phyloP scores from a whole-genome alignment of 306 rosid genomes.

The Erythrophleum fordii region DNA sequence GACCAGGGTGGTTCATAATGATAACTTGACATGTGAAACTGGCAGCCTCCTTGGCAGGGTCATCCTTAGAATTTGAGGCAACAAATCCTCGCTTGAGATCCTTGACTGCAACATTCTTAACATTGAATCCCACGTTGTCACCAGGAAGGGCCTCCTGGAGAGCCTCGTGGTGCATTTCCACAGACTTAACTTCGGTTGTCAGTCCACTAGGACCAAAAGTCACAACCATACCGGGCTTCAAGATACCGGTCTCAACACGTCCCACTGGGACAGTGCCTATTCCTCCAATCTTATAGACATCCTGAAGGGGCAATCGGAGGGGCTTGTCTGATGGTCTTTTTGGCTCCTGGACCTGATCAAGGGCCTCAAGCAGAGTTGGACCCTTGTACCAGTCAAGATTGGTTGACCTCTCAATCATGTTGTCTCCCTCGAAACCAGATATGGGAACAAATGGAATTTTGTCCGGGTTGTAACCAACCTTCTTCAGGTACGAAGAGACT shows the following conservation, averaged over 20 bases:
- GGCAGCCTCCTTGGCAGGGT: constrained; percentile 5
- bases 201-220: constrained; percentile 2
- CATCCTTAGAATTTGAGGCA: constrained; percentile 8
- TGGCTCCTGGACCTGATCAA: neutral
- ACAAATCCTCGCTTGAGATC: neutral
- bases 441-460: neutral
- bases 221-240: constrained; percentile 6
- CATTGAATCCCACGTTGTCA: neutral
- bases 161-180: constrained; percentile 1
- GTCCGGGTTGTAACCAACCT: constrained; percentile 7
- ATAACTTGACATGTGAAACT: neutral
- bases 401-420: neutral
- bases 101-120: constrained; percentile 7
- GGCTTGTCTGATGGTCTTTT: constrained; percentile 1
- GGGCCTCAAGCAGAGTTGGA: neutral
- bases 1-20: constrained; percentile 2
- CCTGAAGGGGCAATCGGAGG: constrained; percentile 4
- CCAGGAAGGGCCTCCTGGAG: constrained; percentile 12
- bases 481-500: constrained; percentile 1
- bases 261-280: constrained; percentile 1
- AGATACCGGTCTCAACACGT: neutral
- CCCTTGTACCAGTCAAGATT: constrained; percentile 6
- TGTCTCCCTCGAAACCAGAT: neutral
- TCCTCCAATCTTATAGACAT: constrained; percentile 7
- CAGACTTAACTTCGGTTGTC: neutral